Percentiles rank a stretch among this genome's conserved stretches.
phyloP scores from a whole-genome alignment of 78 protist species.

The Dictyostelium brefeldianum region DNA sequence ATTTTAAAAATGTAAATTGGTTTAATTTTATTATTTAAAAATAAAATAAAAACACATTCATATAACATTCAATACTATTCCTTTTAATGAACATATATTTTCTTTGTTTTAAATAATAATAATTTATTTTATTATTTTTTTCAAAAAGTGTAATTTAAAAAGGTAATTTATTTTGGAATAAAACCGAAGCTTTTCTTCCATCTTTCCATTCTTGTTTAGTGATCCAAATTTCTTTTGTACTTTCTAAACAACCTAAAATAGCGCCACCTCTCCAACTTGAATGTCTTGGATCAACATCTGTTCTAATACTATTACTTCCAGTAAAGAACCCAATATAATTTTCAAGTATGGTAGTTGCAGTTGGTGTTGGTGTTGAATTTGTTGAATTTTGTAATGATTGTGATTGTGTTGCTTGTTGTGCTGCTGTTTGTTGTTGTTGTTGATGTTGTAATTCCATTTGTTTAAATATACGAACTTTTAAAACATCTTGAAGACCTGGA shows the following conservation, averaged over 20 bases:
- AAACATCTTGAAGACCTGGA: conserved; percentile 15
- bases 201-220: conserved; percentile 34
- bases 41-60: too few relatives aligned
- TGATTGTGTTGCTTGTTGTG: not conserved
- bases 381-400: not conserved
- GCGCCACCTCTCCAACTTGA: conserved; percentile 80
- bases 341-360: not conserved
- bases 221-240: conserved; percentile 72
- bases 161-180: conserved; percentile 34
- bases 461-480: conserved; percentile 5
- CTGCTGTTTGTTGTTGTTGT: conserved; percentile 12
- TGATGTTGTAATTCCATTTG: not conserved
- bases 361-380: not conserved
- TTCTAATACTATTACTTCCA: not conserved
- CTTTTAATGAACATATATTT: too few relatives aligned
- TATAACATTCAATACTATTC: too few relatives aligned
- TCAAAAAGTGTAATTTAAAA: conserved; percentile 41
- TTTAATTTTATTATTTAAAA: too few relatives aligned
- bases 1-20: too few relatives aligned
- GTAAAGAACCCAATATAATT: not conserved
- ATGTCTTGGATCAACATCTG: conserved; percentile 18
- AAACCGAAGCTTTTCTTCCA: not conserved
- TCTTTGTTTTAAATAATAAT: not conserved
- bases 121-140: not conserved
- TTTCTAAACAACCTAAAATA: conserved; percentile 71